Base-by-base conservation (phyloP, 202 grass and related monocot species). In the Cymbopogon flexuosus region DNA sequence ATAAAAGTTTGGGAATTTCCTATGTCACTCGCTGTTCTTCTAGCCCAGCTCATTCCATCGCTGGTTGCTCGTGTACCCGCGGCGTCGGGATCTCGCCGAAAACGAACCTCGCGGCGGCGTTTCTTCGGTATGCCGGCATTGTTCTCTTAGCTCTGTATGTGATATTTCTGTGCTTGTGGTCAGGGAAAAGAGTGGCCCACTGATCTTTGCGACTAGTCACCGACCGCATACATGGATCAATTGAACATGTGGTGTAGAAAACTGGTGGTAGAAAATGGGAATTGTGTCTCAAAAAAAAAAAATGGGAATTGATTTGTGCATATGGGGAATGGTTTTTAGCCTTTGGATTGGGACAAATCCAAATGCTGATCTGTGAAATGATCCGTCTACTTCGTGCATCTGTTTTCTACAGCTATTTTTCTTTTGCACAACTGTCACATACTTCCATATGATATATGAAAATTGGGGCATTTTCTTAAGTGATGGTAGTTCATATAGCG, bases 111-210 rank as follows among this genome's bases (percentile, higher is more conserved):
- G 12, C 81, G 4, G 27, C 56, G 56, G 76, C 33, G 24, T 45
- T 70, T 64, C 27, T 21, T 35, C 12, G 81, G 81, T 88, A 80
- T 1, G 37, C 10, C 10, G 6, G 16, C 54, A 29, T 70, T n/a
- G 0, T 9, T 11, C 24, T 46, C n/a, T 43, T 39, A 70, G 59
- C 27, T 52, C 27, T 27, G 27, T 21, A 8, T 57, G 23, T 63
- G 1, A 69, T 68, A 1, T 69, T 42, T 24, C 1, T 64, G 10
- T 57, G 86, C 35, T 76, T 68, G 51, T 42, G 18, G 52, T 70
- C 46, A 56, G 21, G n/a, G 16, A 67, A n/a, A 3, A 3, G 31
- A 23, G 5, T 57, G 45, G 7, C 33, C 2, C 62, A 23, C 2
- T 57, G 45, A 3, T 33, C 27, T 27, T 33, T 33, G 31, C 27